These are phyloP conservation scores for Prunella vulgaris DNA, from an alignment of 257 asterid genomes.

Conservation along the genomic window DNA sequence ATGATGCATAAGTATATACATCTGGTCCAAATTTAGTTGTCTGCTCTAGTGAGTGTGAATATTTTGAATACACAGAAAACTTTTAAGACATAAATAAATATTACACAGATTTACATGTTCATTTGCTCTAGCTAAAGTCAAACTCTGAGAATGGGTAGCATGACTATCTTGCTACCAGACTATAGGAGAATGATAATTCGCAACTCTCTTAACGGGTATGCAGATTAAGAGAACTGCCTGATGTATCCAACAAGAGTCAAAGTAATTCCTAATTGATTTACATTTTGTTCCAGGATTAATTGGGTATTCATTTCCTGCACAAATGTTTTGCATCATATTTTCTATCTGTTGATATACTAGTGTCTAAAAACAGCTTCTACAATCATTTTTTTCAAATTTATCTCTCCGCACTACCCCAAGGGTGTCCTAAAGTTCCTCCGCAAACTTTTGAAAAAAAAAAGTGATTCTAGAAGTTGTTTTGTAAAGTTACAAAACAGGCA, in stretches of 20 bases:
- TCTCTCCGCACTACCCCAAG: too few relatives aligned
- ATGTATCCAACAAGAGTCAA: slow-evolving; percentile 3
- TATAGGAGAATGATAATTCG: not conserved
- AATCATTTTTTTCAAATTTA: too few relatives aligned
- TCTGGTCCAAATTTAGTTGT: slow-evolving; percentile 10
- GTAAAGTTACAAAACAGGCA: too few relatives aligned
- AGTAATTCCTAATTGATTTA: slow-evolving; percentile 15
- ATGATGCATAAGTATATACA: not conserved
- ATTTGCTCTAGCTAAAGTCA: slow-evolving; percentile 16
- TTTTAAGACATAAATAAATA: slow-evolving; percentile 12
- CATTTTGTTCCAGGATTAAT: slow-evolving; percentile 10
- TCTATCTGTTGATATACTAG: slow-evolving; percentile 4
- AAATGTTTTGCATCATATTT: slow-evolving; percentile 1
- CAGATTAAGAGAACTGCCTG: slow-evolving; percentile 18
- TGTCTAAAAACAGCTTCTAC: too few relatives aligned
- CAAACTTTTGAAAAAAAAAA: too few relatives aligned
- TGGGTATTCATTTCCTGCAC: slow-evolving; percentile 20
- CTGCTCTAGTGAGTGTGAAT: not conserved
- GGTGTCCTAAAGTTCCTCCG: too few relatives aligned
- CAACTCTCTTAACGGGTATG: slow-evolving; percentile 12
- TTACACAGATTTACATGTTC: slow-evolving; percentile 4
- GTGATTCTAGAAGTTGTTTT: too few relatives aligned
- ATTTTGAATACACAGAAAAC: slow-evolving; percentile 3
- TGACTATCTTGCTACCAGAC: slow-evolving; percentile 8
- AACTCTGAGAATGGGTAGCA: slow-evolving; percentile 5